Conservation (phyloP, 805 yeast species). For the Cyberlindnera subsufficiens region DNA sequence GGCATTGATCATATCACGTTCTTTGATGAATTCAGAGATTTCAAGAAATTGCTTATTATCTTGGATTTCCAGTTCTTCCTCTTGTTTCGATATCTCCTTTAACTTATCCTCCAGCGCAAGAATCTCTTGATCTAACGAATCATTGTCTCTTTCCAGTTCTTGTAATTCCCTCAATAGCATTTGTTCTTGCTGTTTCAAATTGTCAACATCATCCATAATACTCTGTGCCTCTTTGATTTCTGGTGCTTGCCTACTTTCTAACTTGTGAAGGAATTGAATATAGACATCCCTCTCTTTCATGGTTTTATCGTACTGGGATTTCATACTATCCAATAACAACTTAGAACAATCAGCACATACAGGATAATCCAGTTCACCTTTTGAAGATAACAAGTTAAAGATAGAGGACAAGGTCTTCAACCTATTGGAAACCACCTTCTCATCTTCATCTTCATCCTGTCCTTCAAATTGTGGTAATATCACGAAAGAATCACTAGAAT, state of each 20-base stretch:
- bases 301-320: slow-evolving; percentile 63
- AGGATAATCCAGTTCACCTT: slow-evolving; percentile 78
- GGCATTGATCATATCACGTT: slow-evolving; percentile 57
- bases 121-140: slow-evolving; percentile 18
- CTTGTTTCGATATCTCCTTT: slow-evolving; percentile 38
- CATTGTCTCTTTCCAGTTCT: slow-evolving; percentile 35
- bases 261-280: slow-evolving; percentile 61
- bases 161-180: slow-evolving; percentile 42
- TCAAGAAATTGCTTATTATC: slow-evolving; percentile 56
- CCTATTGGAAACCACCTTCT: slow-evolving; percentile 38
- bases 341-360: slow-evolving; percentile 84
- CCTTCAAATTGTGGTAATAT: slow-evolving; percentile 23
- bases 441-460: slow-evolving; percentile 22
- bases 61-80: slow-evolving; percentile 37
- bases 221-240: slow-evolving; percentile 22
- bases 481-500: slow-evolving; percentile 21
- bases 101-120: slow-evolving; percentile 42
- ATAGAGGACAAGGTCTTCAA: slow-evolving; percentile 53
- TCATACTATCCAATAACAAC: slow-evolving; percentile 56
- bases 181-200: slow-evolving; percentile 32
- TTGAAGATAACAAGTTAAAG: slow-evolving; percentile 65
- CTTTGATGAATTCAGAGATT: slow-evolving; percentile 41
- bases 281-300: slow-evolving; percentile 77
- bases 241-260: slow-evolving; percentile 51
- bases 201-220: slow-evolving; percentile 18